A percentile compares a stretch with the other conserved stretches of the same genome.
Conservation (phyloP, 1,284 basidiomycete species). For the Mycosarcoma mackinlayi region DNA sequence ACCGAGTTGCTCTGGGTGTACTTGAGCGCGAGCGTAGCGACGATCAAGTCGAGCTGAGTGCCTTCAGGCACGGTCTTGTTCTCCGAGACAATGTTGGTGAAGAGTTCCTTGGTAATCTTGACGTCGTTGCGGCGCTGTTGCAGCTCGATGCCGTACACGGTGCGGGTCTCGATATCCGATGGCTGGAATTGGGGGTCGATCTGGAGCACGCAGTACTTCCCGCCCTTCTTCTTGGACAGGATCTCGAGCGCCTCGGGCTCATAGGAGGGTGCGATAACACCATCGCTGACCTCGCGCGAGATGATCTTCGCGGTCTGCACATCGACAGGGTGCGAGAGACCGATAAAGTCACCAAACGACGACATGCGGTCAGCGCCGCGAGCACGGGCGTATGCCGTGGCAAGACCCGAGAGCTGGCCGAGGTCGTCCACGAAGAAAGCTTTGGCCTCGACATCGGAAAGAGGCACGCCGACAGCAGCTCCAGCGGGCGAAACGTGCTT, state of each 20-base stretch:
- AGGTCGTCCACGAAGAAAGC: constrained; percentile 97
- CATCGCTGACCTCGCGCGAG: constrained; percentile 96
- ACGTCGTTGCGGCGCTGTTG: constrained; percentile 92
- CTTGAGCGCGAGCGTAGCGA: constrained; percentile 92
- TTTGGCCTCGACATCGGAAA: constrained; percentile 87
- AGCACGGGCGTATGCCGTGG: constrained; percentile 93
- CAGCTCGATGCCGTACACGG: constrained; percentile 91
- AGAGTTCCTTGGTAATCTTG: constrained; percentile 84
- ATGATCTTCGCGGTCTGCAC: constrained; percentile 94
- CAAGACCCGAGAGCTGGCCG: constrained; percentile 86
- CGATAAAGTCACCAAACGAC: constrained; percentile 98
- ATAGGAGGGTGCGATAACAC: constrained; percentile 96
- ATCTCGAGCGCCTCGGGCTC: constrained; percentile 87
- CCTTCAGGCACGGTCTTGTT: constrained; percentile 76
- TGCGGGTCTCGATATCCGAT: constrained; percentile 80
- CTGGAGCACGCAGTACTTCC: constrained; percentile 94
- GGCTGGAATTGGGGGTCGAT: constrained; percentile 66
- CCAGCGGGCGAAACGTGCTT: constrained; percentile 99
- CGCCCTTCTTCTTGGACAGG: constrained; percentile 94
- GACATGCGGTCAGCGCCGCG: constrained; percentile 99
- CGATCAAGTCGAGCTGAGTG: constrained; percentile 63
- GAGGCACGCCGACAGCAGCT: constrained; percentile 77
- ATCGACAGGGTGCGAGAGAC: constrained; percentile 90
- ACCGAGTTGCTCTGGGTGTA: constrained; percentile 99
- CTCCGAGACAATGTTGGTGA: constrained; percentile 87